A percentile compares a stretch with the other conserved stretches of the same genome.
Conservation (phyloP, 179 eudicot genomes). For the Amaranthus tricolor region DNA sequence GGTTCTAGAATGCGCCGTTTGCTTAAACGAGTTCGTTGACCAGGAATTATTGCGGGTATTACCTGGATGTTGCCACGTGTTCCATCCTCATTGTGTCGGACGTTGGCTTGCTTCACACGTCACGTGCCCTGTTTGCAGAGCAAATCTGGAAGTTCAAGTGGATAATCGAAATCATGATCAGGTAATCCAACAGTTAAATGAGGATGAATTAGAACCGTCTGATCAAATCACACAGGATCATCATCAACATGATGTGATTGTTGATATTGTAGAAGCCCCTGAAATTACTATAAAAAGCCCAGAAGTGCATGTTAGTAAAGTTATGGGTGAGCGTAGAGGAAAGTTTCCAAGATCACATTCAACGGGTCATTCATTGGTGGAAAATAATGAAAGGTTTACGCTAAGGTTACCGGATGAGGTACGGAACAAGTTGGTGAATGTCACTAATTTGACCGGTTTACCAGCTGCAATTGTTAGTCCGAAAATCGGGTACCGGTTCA, state of each 20-base stretch:
- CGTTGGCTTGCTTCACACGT: conserved; percentile 50
- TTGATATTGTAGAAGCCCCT: neutral
- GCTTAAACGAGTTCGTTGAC: conserved; percentile 52
- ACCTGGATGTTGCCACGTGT: conserved; percentile 68
- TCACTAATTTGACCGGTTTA: conserved; percentile 7
- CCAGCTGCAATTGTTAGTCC: conserved; percentile 33
- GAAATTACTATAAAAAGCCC: conserved; percentile 10
- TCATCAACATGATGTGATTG: neutral
- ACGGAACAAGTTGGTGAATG: conserved; percentile 39
- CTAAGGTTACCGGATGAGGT: conserved; percentile 59
- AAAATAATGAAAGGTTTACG: conserved; percentile 54
- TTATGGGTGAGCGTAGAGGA: conserved; percentile 8
- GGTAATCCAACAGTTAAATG: neutral
- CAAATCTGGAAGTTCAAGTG: conserved; percentile 29
- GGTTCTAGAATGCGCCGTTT: conserved; percentile 67
- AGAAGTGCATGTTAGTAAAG: neutral
- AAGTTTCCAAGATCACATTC: conserved; percentile 53
- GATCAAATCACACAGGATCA: neutral
- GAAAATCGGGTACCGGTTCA: conserved; percentile 32
- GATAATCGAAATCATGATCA: neutral
- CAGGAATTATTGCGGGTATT: conserved; percentile 42
- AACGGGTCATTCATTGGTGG: conserved; percentile 54
- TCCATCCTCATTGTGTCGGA: conserved; percentile 55
- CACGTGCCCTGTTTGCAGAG: conserved; percentile 72
- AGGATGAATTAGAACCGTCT: conserved; percentile 15